Conservation (phyloP, 2,329 filamentous ascomycete species). For the Passalora sequoiae region DNA sequence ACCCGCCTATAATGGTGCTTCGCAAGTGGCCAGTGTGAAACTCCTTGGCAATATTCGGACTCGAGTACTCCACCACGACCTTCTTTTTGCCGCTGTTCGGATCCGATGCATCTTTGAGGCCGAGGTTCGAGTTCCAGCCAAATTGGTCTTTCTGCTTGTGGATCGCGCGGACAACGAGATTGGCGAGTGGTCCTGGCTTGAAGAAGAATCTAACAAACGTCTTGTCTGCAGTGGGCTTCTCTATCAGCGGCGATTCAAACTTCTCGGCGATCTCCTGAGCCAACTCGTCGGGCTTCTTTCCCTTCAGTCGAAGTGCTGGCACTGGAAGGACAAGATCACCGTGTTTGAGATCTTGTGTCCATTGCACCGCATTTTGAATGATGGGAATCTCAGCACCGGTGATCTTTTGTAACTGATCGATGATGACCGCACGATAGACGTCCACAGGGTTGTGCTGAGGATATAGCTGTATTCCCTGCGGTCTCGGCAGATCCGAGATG, state of each 20-base stretch:
- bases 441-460: slow-evolving; percentile 71
- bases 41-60: slow-evolving; percentile 80
- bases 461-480: slow-evolving; percentile 36
- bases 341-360: slow-evolving; percentile 74
- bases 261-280: slow-evolving; percentile 51
- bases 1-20: slow-evolving; percentile 71
- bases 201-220: slow-evolving; percentile 77
- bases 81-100: slow-evolving; percentile 58
- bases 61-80: slow-evolving; percentile 75
- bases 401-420: slow-evolving; percentile 60
- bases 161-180: slow-evolving; percentile 65
- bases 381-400: slow-evolving; percentile 65
- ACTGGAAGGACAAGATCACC: slow-evolving; percentile 75
- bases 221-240: slow-evolving; percentile 62
- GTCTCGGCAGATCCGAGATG: slow-evolving; percentile 26
- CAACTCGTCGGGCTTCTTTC: slow-evolving; percentile 55
- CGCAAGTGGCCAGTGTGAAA: slow-evolving; percentile 71
- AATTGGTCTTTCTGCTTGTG: slow-evolving; percentile 57
- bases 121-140: slow-evolving; percentile 57
- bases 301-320: slow-evolving; percentile 71
- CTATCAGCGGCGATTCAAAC: slow-evolving; percentile 63
- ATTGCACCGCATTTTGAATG: slow-evolving; percentile 70
- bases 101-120: slow-evolving; percentile 58
- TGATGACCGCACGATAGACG: slow-evolving; percentile 72
- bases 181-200: slow-evolving; percentile 61